Base-by-base conservation (phyloP, 192 early-diverging fungal species). In the Coemansia sp. region DNA sequence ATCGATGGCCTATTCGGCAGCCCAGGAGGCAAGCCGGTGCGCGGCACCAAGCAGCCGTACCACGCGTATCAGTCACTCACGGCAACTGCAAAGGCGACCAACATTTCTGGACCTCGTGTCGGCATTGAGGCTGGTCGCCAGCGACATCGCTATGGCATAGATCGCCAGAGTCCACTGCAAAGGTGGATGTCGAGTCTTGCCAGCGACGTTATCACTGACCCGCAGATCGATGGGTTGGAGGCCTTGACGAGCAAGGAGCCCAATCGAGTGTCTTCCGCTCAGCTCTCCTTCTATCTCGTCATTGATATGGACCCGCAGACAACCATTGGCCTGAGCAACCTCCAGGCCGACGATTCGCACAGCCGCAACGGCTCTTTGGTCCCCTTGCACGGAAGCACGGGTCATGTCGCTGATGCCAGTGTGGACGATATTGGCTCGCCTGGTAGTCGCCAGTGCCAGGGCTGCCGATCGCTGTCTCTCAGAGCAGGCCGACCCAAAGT, bases 301-400 rank as follows among this genome's bases (percentile, higher is more conserved):
- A 64, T 85, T 34, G 82, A 85, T 33, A 85, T 85, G 82, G 82
- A 85, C 52, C 82, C 82, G 54, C 75, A 80, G 44, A 85, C 82
- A 6, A 85, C 82, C 0, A 47, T 65, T 29, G 74, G 69, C 0
- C 64, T 85, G 24, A 79, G 15, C 31, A 75, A 55, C 41, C 70
- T 85, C 16, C 66, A 70, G 15, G 54, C 61, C 1, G 78, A 73
- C 11, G 78, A 69, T 3, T 51, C 31, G 36, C 75, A 63, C 57
- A 75, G 78, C 44, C 78, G 82, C 66, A 79, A 85, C 33, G 82
- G 82, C 4, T 85, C 82, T 8, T 63, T 80, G 5, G 77, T 72
- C 0, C 76, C 71, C 22, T 12, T 76, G 20, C 66, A 47, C 34
- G 62, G 49, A 38, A 49, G 66, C 40, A 60, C 54, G 3, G 63